Base-by-base conservation (phyloP, 2,329 filamentous ascomycete species). In the Fusarium verrucosum region DNA sequence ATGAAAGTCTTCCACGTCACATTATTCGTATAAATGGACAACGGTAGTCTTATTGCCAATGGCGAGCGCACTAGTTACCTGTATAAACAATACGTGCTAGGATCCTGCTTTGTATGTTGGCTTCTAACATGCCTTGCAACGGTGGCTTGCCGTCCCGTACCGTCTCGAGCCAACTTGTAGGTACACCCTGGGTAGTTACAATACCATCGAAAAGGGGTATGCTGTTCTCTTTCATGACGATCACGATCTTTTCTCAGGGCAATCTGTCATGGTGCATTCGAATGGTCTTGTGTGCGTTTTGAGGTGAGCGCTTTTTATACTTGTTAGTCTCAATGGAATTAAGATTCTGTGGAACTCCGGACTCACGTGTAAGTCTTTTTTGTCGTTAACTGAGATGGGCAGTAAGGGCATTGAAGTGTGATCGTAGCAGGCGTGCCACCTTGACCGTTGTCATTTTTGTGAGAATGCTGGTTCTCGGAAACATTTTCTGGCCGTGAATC, bases 401-500 rank as follows among this genome's bases (percentile, higher is more conserved):
- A 51, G 4, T 45, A 4, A 2, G 17, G 38, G 5, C 40, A 45
- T 16, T 45, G 8, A 3, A 28, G 23, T 19, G 14, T 2, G 5
- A 7, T 13, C 13, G 10, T 3, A 11, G 8, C 7, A 23, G 17
- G 9, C 9, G 22, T n/a, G 11, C 16, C 33, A 46, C 16, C 23
- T 11, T 38, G 41, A 23, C 41, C 14, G n/a, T 38, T 17, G 19
- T 32, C 10, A 3, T 25, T 30, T 53, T 20, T 14, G 2, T 9
- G 19, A 28, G 50, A 16, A 6, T n/a, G 3, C 4, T 55, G 5
- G n/a, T n/a, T n/a, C n/a, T n/a, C n/a, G n/a, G n/a, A n/a, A n/a
- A n/a, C n/a, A n/a, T n/a, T n/a, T 40, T 42, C 44, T 28, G 23
- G 44, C 51, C 44, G 44, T 19, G 44, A 41, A 50, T 50, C 22